A percentile compares a stretch with the other conserved stretches of the same genome.
Conservation (phyloP, 495 filamentous ascomycete genomes). For the Neurospora sp. region DNA sequence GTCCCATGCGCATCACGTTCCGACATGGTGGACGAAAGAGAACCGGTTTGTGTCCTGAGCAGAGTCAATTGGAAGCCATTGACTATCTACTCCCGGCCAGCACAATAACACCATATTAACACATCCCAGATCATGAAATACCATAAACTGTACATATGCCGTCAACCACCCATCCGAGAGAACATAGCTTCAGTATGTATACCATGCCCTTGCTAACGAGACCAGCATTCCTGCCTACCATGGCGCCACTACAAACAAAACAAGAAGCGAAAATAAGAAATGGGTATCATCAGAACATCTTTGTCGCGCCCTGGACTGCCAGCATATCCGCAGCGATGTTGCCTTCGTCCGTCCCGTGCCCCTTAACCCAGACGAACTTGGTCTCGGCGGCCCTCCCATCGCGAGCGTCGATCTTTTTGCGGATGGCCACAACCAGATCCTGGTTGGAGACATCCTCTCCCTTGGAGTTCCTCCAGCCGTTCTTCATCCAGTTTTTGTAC, state of each 20-base stretch:
- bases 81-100: not conserved
- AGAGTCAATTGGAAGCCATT: not conserved
- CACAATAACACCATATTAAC: not conserved
- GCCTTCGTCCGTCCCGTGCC: slow-evolving; percentile 56
- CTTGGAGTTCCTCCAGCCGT: slow-evolving; percentile 64
- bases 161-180: not conserved
- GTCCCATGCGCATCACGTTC: not conserved
- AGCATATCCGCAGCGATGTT: slow-evolving; percentile 75
- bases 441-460: slow-evolving; percentile 71
- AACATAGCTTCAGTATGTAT: not conserved
- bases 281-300: slow-evolving; percentile 6
- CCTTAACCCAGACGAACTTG: slow-evolving; percentile 80
- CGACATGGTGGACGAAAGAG: not conserved
- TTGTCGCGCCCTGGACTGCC: slow-evolving; percentile 35
- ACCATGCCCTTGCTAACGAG: not conserved
- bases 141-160: not conserved
- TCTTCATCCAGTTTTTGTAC: slow-evolving; percentile 68
- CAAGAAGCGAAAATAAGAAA: not conserved
- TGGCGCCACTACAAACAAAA: not conserved
- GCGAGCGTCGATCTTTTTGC: slow-evolving; percentile 62
- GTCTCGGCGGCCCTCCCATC: slow-evolving; percentile 50
- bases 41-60: not conserved
- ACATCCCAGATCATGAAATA: not conserved
- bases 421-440: slow-evolving; percentile 68
- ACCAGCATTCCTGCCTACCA: not conserved